A percentile compares a stretch with the other conserved stretches of the same genome.
These are phyloP conservation scores for Globisporangium nunn DNA, from an alignment of 352 stramenopile species.

Conservation along the genomic window DNA sequence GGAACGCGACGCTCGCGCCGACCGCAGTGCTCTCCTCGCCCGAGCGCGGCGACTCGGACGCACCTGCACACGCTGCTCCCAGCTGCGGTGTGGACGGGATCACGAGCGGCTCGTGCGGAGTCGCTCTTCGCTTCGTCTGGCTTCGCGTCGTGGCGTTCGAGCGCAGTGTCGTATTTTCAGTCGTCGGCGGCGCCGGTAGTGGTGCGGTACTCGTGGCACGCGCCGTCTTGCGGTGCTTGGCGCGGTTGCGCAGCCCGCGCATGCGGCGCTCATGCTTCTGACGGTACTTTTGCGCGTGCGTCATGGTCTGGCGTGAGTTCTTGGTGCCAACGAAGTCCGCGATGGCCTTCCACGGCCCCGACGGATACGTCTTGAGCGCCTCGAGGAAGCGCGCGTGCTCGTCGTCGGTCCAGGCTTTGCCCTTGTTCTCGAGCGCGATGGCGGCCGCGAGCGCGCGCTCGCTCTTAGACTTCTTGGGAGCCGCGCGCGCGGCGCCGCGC, in stretches of 20 bases:
- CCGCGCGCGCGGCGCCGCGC: not conserved
- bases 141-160: slow-evolving; percentile 7
- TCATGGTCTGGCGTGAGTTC: slow-evolving; percentile 41
- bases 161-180: not conserved
- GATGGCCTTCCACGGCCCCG: slow-evolving; percentile 55
- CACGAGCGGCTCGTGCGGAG: slow-evolving; percentile 1
- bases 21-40: slow-evolving; percentile 14
- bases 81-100: slow-evolving; percentile 11
- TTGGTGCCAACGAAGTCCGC: slow-evolving; percentile 51
- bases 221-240: slow-evolving; percentile 14
- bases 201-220: not conserved
- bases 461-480: slow-evolving; percentile 9
- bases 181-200: too few relatives aligned
- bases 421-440: slow-evolving; percentile 40
- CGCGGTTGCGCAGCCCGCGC: slow-evolving; percentile 38
- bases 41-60: slow-evolving; percentile 30
- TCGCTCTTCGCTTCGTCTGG: slow-evolving; percentile 5
- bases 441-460: slow-evolving; percentile 14
- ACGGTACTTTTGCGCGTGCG: slow-evolving; percentile 30
- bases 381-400: slow-evolving; percentile 56
- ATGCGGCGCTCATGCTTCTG: slow-evolving; percentile 38
- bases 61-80: slow-evolving; percentile 9
- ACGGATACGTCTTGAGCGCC: slow-evolving; percentile 46
- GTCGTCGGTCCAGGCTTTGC: slow-evolving; percentile 41
- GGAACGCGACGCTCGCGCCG: slow-evolving; percentile 9